Base-by-base conservation (phyloP, 257 asterid genomes). In the Ilex aquifolium region DNA sequence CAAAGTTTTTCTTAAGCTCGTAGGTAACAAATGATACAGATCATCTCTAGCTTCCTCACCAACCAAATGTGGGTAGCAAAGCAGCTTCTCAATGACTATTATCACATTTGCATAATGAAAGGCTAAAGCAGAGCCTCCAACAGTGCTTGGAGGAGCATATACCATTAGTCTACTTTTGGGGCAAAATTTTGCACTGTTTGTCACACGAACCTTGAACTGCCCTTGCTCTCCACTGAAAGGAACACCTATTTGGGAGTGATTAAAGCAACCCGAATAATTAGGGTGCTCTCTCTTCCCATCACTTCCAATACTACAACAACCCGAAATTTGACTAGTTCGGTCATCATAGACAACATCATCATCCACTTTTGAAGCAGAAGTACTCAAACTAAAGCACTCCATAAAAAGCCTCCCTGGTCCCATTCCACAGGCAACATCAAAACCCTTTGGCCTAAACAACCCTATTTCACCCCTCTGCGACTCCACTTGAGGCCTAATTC, bases 31-130 rank as follows among this genome's bases (percentile, higher is more conserved):
- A 63, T 82, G 90, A 66, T 93, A 93, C 15, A 93, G 72, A 67
- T 93, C 99, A 17, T 90, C 96, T 65, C 97, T 74, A 6, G 95
- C 95, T 65, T 93, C 99, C 1, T 90, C 95, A 1, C 99, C 97
- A 5, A 93, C 86, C 61, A 93, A 70, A 77, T 93, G 95, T 7
- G 99, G 99, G 66, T 88, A 93, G 14, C 69, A 77, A 1, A 90
- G 92, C 42, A 93, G 71, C 64, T 93, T 90, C 80, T 90, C 95
- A 0, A 93, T 59, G 13, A 93, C 82, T 29, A 90, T 90, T 44
- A 93, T 80, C 3, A 90, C 77, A 62, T 93, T 90, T 3, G 97
- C 95, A n/a, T 90, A 90, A 73, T 84, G 99, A 72, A 87, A 54
- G 52, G 95, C 88, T 44, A 93, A 67, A 32, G 95, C 96, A 4